Base-by-base conservation (phyloP, 2,329 filamentous ascomycete species). In the Westerdykella sp. region DNA sequence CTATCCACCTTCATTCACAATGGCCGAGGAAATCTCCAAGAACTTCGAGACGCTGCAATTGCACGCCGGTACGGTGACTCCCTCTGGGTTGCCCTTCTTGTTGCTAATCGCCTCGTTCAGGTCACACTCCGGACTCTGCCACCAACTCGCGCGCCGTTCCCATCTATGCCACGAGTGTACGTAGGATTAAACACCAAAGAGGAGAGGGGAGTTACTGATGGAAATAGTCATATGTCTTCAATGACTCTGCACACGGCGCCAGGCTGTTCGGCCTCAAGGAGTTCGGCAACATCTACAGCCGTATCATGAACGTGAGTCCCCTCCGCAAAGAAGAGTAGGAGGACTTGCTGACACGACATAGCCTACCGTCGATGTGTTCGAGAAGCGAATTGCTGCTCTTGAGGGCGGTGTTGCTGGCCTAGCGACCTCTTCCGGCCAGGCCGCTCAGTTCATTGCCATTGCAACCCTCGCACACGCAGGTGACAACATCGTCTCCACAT, bases 191-290 rank as follows among this genome's bases (percentile, higher is more conserved):
- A 37, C 25, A 28, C 15, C 30, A 21, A 30, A 15, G 16, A 18
- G 10, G 5, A 15, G 16, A 15, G 30, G 5, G 32, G 21, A 35
- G 25, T 7, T 15, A 15, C 49, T 64, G 25, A 63, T 28, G 1
- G 9, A 6, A 5, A 4, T 16, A 89, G 85, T 95, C 88, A 60
- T 98, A 76, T 70, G 81, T 81, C 41, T 98, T 98, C 79, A 85
- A 97, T 79, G 87, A 97, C 73, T 95, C 88, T 40, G 91, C 89
- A 39, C 93, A 97, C 62, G 93, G 88, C 49, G 93, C 93, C 43
- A 83, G 89, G 67, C 83, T 98, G 34, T 98, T 98, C 65, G 87
- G 88, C 64, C 86, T 98, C 69, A 94, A 97, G 74, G 89, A 97
- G 72, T 85, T 87, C 60, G 93, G 90, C 70, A 97, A 97, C 73